Conservation (phyloP, 768 basidiomycete genomes). For the Boletus insuetus region DNA sequence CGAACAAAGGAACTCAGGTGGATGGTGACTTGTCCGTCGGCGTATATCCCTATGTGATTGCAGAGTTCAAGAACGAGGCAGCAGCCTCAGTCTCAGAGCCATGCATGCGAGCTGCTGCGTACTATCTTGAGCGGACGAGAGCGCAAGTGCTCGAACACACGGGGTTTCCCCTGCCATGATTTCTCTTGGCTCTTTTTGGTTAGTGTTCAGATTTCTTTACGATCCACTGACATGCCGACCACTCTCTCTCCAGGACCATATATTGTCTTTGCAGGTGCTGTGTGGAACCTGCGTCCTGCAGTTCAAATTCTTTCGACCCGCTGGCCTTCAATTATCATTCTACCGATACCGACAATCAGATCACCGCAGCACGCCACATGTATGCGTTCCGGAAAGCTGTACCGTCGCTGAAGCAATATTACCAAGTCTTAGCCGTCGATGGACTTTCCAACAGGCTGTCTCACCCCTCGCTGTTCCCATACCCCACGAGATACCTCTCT, state of each 20-base stretch:
- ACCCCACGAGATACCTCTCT: too few species aligned
- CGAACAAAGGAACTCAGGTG: too few species aligned
- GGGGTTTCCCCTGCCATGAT: background rate
- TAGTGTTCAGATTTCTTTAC: too few species aligned
- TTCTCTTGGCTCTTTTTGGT: background rate
- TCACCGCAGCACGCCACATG: constrained; percentile 16
- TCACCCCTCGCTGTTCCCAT: too few species aligned
- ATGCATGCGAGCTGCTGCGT: background rate
- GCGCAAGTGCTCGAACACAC: too few species aligned
- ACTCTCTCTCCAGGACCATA: constrained; percentile 18
- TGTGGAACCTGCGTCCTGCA: constrained; percentile 20
- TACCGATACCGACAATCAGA: constrained; percentile 10
- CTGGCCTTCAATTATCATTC: constrained; percentile 25
- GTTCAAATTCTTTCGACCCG: constrained; percentile 26
- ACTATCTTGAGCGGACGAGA: too few species aligned
- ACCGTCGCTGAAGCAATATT: constrained; percentile 26
- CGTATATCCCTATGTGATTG: background rate
- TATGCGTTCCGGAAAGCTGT: constrained; percentile 28
- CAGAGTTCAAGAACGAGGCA: background rate
- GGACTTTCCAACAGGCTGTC: too few species aligned
- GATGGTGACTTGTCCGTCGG: too few species aligned
- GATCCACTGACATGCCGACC: too few species aligned
- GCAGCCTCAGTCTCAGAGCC: background rate
- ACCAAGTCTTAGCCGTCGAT: background rate
- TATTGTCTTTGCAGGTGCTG: constrained; percentile 28